Base-by-base conservation (phyloP, 768 basidiomycete genomes). In the Phlebiopsis gigantea region DNA sequence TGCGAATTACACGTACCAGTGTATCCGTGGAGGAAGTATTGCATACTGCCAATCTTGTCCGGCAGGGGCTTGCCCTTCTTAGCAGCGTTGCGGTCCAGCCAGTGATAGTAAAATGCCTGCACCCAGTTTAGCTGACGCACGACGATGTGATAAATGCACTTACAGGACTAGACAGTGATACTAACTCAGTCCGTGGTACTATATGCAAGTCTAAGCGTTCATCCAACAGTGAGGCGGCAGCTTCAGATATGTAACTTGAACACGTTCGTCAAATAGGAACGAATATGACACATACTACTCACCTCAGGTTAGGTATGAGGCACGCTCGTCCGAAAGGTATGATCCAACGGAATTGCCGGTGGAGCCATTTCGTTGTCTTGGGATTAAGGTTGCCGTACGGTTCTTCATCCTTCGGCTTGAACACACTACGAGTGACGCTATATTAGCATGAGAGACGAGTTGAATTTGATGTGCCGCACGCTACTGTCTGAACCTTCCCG, bases 371-470 rank as follows among this genome's bases (percentile, higher is more conserved):
- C 25, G 86, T 90, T 49, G 83, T 87, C 78, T 95, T 95, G 0
- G 92, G 92, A 68, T 94, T 94, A 19, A 93, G 76, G 41, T 83
- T 77, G 24, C 92, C 92, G 66, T 94, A 95, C 1, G 92, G 92
- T 63, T 93, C 90, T 66, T 91, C 89, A 57, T 91, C 88, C 68
- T 93, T 93, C 1, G 93, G 93, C 68, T 95, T 95, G 71, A 96
- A 95, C 3, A 95, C 89, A 5, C 88, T 93, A 53, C 34, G 17
- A 1, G 2, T 5, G 17, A 29, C 5, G 19, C 19, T 15, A 29
- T 15, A 31, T 21, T 30, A 22, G 6, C 12, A 22, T 8, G 44
- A 41, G 44, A 25, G 22, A 57, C 21, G 17, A 28, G 9, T 12
- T 12, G 19, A 26, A 30, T 14, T 17, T 10, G 15, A 31, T 34